phyloP scores from a whole-genome alignment of 2,329 filamentous ascomycete species.

The Fusarium drepaniforme region DNA sequence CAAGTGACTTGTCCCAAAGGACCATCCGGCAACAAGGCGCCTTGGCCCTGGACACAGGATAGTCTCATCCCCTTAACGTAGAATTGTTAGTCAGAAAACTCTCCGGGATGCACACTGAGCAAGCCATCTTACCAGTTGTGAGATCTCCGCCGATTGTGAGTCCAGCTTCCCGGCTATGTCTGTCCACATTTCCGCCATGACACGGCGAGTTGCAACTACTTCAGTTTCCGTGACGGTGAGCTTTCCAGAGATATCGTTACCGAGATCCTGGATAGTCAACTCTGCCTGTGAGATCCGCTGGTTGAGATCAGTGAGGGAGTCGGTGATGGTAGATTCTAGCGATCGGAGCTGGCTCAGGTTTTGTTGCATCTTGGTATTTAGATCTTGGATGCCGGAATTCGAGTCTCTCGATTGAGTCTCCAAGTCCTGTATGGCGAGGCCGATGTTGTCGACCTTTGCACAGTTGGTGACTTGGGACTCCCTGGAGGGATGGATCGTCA shows the following conservation, averaged over 20 bases:
- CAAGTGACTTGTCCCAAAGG: neutral
- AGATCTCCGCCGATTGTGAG: neutral
- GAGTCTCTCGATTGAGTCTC: neutral
- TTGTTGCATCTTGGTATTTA: neutral
- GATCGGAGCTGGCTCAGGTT: neutral
- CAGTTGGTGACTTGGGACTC: neutral
- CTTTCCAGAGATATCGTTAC: neutral
- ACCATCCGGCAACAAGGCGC: neutral
- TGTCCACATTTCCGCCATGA: neutral
- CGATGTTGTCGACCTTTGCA: neutral
- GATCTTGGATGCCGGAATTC: neutral
- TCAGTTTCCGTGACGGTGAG: neutral
- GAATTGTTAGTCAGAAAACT: neutral
- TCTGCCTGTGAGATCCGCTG: neutral
- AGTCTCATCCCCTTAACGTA: neutral
- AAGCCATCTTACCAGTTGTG: neutral
- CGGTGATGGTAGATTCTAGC: neutral
- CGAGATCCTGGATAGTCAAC: neutral
- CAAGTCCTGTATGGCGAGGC: neutral
- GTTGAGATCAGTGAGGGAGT: neutral
- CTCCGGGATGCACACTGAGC: neutral
- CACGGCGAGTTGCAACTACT: neutral
- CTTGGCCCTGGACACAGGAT: neutral
- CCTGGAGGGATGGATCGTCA: neutral
- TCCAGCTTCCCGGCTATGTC: neutral